A percentile compares a stretch with the other conserved stretches of the same genome.
Conservation (phyloP, 2,329 filamentous ascomycete species). For the Trichoderma hamatum region DNA sequence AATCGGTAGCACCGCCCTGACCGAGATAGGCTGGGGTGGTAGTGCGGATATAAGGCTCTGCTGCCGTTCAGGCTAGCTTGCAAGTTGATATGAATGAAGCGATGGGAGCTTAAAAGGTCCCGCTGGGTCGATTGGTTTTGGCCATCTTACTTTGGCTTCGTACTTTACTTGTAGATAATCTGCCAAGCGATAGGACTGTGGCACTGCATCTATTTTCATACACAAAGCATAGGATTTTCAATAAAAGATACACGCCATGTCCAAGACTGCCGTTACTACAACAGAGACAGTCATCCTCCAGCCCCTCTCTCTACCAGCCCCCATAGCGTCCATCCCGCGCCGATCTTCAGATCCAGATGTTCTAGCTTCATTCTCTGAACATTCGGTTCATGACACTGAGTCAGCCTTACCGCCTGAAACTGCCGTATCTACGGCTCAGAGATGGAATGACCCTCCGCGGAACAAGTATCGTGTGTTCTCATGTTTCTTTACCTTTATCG, state of each 20-base stretch:
- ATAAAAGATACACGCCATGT: not conserved
- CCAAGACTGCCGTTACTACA: conserved; percentile 3
- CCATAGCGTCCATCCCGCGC: conserved; percentile 15
- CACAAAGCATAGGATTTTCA: not conserved
- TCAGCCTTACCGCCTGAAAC: conserved; percentile 14
- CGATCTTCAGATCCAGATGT: conserved; percentile 2
- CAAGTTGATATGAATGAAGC: not conserved
- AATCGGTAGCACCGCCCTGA: conserved; percentile 10
- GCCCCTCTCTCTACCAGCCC: conserved; percentile 7
- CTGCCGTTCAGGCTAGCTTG: not conserved
- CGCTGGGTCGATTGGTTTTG: not conserved
- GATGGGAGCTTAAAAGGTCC: not conserved
- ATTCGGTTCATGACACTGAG: conserved; percentile 18
- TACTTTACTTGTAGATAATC: not conserved
- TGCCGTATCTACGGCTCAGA: conserved; percentile 18
- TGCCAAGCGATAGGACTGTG: not conserved
- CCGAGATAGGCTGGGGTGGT: not conserved
- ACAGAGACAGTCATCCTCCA: conserved; percentile 18
- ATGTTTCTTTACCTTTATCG: conserved; percentile 23
- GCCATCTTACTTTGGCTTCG: not conserved
- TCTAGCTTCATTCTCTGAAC: not conserved
- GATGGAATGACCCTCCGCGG: conserved; percentile 25
- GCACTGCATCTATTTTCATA: not conserved
- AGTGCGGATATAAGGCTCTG: conserved; percentile 2
- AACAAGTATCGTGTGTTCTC: conserved; percentile 22